Percentiles rank a stretch among this genome's conserved stretches.
phyloP scores from a whole-genome alignment of 805 yeast species.

The Yarrowia bubula region DNA sequence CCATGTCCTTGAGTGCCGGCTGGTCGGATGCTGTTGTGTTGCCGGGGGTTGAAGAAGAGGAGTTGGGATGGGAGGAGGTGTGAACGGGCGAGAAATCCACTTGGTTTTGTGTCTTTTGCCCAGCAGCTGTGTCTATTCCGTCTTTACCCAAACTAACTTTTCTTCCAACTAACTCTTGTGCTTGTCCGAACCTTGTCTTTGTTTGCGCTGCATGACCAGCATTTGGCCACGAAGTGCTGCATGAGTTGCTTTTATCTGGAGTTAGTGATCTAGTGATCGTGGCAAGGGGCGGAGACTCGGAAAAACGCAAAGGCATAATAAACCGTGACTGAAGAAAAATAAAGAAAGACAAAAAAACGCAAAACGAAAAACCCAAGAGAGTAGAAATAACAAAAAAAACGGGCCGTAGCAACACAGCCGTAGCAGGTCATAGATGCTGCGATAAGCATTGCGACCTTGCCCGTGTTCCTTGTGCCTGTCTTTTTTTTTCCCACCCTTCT shows the following conservation, averaged over 20 bases:
- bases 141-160: constrained; percentile 11
- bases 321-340: background rate
- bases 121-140: constrained; percentile 18
- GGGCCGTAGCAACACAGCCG: too few species aligned
- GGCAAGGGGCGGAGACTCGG: constrained; percentile 21
- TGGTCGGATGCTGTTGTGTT: background rate
- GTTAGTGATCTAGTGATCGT: constrained; percentile 24
- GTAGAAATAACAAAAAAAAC: too few species aligned
- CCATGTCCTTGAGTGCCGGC: constrained; percentile 1
- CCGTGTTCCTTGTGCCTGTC: too few species aligned
- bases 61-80: background rate
- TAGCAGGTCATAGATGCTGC: too few species aligned
- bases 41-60: background rate
- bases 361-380: background rate
- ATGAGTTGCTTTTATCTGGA: constrained; percentile 26
- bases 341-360: background rate
- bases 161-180: background rate
- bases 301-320: background rate
- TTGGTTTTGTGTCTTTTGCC: constrained; percentile 22
- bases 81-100: background rate
- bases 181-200: constrained; percentile 19
- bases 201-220: constrained; percentile 19
- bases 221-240: background rate
- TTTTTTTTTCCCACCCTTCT: too few species aligned
- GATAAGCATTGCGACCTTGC: too few species aligned